These are phyloP conservation scores for Clonostachys rhizophaga DNA, from an alignment of 2,329 filamentous ascomycete species.

Conservation along the genomic window DNA sequence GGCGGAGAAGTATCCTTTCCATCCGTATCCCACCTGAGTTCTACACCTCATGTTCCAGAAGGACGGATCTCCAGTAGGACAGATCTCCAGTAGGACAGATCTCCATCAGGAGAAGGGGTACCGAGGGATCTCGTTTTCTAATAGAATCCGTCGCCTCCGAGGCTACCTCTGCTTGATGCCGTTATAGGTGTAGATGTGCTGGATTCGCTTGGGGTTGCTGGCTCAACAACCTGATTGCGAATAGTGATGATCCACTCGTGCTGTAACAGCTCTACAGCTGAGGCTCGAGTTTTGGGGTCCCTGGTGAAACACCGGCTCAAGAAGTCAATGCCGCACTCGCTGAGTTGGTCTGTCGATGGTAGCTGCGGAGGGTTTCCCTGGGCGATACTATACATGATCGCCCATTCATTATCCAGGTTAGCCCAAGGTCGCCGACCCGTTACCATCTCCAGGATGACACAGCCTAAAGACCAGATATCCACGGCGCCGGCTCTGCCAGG, in stretches of 20 bases:
- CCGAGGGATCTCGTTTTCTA: constrained; percentile 5
- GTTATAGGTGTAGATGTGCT: constrained; percentile 32
- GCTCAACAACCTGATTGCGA: constrained; percentile 60
- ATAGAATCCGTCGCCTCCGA: constrained; percentile 21
- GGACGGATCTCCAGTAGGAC: no score
- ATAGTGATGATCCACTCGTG: constrained; percentile 84
- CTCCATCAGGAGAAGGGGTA: not conserved
- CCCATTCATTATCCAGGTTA: constrained; percentile 96
- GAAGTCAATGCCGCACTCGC: constrained; percentile 81
- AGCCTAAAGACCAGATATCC: constrained; percentile 95
- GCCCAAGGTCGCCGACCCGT: constrained; percentile 94
- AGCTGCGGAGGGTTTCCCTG: constrained; percentile 90
- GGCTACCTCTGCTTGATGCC: constrained; percentile 19
- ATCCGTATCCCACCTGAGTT: not conserved
- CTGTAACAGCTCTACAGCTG: constrained; percentile 83
- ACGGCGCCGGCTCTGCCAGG: constrained; percentile 78
- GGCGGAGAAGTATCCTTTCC: no score
- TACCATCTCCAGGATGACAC: constrained; percentile 96
- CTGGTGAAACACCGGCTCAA: constrained; percentile 80
- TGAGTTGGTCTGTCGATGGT: constrained; percentile 78
- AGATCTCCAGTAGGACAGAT: no score
- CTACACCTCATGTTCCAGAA: not conserved
- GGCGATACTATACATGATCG: constrained; percentile 99
- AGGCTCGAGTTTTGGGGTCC: constrained; percentile 74
- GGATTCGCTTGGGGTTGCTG: constrained; percentile 55